Evolutionary conservation across 495 filamentous ascomycete species (phyloP).

Genomic region (Neurospora sp.): DNA sequence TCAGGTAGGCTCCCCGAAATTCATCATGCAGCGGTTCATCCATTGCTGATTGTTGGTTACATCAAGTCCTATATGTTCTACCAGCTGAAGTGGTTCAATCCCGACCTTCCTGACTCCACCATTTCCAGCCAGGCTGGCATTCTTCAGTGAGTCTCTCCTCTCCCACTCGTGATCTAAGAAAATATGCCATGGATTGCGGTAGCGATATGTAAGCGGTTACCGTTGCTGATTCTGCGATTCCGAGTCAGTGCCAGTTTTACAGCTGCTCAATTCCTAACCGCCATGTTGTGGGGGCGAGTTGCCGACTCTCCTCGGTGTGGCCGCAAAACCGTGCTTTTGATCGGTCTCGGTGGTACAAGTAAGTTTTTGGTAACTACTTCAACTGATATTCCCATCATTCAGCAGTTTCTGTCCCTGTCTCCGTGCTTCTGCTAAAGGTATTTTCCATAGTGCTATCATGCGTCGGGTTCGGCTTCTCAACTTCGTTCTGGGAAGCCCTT

Average conservation of each 20-base stretch:
- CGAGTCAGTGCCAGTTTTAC: conserved; percentile 54
- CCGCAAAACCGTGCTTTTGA: conserved; percentile 65
- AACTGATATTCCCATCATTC: not conserved
- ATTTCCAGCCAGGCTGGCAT: conserved; percentile 73
- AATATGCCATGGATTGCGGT: not conserved
- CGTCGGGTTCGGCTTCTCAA: conserved; percentile 73
- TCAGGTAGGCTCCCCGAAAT: conserved; percentile 31
- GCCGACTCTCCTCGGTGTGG: conserved; percentile 63
- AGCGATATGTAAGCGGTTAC: not conserved
- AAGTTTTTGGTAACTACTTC: conserved; percentile 1
- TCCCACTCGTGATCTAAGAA: not conserved
- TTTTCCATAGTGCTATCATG: conserved; percentile 45
- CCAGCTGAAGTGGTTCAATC: conserved; percentile 62
- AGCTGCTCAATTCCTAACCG: conserved; percentile 73
- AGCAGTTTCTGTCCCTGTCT: not conserved
- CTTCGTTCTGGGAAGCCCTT: conserved; percentile 59
- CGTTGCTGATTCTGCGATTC: not conserved
- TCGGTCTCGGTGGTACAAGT: conserved; percentile 62
- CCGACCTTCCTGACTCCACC: conserved; percentile 50
- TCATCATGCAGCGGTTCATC: not conserved
- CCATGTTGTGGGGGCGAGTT: conserved; percentile 73
- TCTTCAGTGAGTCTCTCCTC: conserved; percentile 37
- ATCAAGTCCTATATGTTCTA: conserved; percentile 63
- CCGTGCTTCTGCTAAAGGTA: not conserved
- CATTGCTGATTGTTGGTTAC: conserved; percentile 2